Evolutionary conservation across 768 basidiomycete species (phyloP), one percentile per base, ranked within the genome.

Genomic region (Hortiboletus campestris): DNA sequence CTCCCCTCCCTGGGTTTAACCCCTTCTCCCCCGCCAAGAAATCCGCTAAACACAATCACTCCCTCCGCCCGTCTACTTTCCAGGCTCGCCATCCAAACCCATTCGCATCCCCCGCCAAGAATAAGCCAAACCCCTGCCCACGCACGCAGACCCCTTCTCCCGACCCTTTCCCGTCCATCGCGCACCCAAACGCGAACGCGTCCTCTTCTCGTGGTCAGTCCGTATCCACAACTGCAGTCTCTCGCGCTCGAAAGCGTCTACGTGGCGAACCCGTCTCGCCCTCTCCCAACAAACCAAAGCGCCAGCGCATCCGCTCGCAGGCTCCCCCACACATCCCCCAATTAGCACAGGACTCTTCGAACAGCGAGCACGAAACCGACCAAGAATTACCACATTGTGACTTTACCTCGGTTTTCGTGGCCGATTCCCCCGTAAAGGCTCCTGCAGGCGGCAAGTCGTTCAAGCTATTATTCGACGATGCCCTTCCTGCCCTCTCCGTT

Each of bases 191-290:
- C 25, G 25, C 25, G 25, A 25, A 25, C 28, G 56, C 64, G 22
- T 47, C 61, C n/a, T 43, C 55, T 29, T 65, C 68, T 20, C 60
- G 60, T 28, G 60, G 48, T 14, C 59, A 58, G n/a, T 53, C 57
- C 8, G 65, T 61, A 6, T 65, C 74, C 19, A 69, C 63, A 45
- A 74, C 67, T 46, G 81, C 87, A 13, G 70, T 91, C 31, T 80
- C 79, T 25, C 80, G 88, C 34, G 90, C 90, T 20, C 82, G 89
- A 36, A 92, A 92, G 68, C 85, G 90, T 52, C 77, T 92, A 17
- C 83, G 90, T 32, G 90, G 90, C 28, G 90, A 92, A 64, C 85
- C 85, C 1, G 89, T 92, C 2, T 91, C 90, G 0, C 90, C 90
- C 4, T 89, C 90, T 17, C 90, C 90, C 4, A 82, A 79, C 65